Percentiles rank a stretch among this genome's conserved stretches.
Evolutionary conservation across 768 basidiomycete species (phyloP).

Genomic region (Chlorophyllum brunneum): DNA sequence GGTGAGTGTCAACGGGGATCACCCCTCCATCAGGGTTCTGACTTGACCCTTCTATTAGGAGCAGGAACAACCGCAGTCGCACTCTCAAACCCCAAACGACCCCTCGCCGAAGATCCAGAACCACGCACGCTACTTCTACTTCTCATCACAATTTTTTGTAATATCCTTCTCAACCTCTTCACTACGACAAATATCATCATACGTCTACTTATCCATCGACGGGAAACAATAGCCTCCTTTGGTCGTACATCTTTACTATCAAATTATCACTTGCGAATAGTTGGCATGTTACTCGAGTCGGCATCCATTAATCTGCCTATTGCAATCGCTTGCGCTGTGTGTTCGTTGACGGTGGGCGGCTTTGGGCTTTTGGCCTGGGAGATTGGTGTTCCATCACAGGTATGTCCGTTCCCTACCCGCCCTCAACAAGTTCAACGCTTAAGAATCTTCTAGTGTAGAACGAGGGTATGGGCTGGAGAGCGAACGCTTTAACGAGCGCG

Average conservation of each 20-base stretch:
- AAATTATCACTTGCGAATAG: neutral
- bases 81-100: neutral
- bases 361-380: neutral
- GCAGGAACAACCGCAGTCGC: neutral
- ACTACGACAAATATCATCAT: neutral
- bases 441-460: too few relatives aligned
- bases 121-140: neutral
- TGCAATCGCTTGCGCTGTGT: neutral
- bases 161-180: constrained; percentile 6
- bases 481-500: too few relatives aligned
- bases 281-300: neutral
- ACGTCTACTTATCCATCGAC: constrained; percentile 1
- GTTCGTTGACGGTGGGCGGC: neutral
- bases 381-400: constrained; percentile 1
- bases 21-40: neutral
- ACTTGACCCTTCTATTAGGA: neutral
- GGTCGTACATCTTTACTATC: neutral
- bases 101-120: neutral
- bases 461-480: too few relatives aligned
- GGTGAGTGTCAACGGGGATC: neutral
- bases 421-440: too few relatives aligned
- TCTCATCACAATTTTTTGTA: neutral
- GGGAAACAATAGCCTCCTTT: constrained; percentile 1
- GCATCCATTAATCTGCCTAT: neutral
- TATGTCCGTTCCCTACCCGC: too few relatives aligned